Evolutionary conservation across 2,329 filamentous ascomycete genomes (phyloP).

Genomic region (Botrytis tulipae): DNA sequence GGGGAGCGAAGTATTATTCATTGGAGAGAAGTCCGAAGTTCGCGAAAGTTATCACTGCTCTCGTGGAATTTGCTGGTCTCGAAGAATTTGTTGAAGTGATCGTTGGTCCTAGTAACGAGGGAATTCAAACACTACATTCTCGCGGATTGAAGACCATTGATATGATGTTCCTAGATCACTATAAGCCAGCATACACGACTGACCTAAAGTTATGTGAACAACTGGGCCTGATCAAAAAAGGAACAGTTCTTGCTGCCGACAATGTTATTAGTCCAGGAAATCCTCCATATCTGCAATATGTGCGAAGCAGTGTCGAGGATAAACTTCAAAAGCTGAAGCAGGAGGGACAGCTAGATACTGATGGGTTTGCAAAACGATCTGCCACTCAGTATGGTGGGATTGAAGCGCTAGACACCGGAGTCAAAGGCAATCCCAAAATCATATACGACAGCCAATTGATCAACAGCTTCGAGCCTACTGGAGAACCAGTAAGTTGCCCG

Average conservation of each 20-base stretch:
- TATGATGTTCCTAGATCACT: constrained; percentile 69
- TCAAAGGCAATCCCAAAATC: constrained; percentile 59
- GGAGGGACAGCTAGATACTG: constrained; percentile 46
- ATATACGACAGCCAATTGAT: constrained; percentile 63
- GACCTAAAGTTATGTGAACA: constrained; percentile 78
- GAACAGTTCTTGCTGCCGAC: constrained; percentile 64
- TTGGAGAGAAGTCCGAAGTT: constrained; percentile 74
- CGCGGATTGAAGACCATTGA: constrained; percentile 28
- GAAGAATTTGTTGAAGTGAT: constrained; percentile 66
- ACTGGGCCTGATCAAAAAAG: constrained; percentile 60
- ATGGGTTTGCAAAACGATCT: constrained; percentile 32
- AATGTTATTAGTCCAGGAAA: constrained; percentile 72
- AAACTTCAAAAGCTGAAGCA: constrained; percentile 50
- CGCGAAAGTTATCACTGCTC: constrained; percentile 63
- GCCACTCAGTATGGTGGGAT: constrained; percentile 40
- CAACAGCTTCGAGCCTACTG: constrained; percentile 67
- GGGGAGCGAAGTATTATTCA: constrained; percentile 66
- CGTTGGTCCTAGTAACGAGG: constrained; percentile 66
- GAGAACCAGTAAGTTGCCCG: constrained; percentile 54
- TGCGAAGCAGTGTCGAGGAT: constrained; percentile 60
- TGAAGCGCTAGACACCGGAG: constrained; percentile 40
- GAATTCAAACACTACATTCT: constrained; percentile 57
- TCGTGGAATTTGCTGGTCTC: constrained; percentile 76
- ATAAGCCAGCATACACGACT: constrained; percentile 70
- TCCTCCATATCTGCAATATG: constrained; percentile 68